phyloP scores from a whole-genome alignment of 1,139 yeast genomes.

The Candida gigantensis region DNA sequence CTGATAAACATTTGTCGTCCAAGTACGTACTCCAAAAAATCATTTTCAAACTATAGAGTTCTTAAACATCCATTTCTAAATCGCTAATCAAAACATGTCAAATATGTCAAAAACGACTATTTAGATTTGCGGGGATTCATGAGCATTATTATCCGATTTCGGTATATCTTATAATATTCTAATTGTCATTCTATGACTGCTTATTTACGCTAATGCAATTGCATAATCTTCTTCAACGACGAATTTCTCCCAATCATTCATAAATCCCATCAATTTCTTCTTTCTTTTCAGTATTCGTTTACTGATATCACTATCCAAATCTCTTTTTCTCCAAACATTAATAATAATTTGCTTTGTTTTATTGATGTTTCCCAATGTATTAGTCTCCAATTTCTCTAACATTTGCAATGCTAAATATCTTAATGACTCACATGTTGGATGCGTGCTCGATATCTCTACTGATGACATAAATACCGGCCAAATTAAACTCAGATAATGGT shows the following conservation, averaged over 20 bases:
- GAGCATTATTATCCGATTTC: too few species aligned
- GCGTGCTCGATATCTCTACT: slow-evolving; percentile 24
- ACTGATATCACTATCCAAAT: slow-evolving; percentile 20
- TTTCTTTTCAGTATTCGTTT: slow-evolving; percentile 10
- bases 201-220: slow-evolving; percentile 25
- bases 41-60: too few species aligned
- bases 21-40: too few species aligned
- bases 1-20: too few species aligned
- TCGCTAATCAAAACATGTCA: too few species aligned
- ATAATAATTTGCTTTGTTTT: slow-evolving; percentile 23
- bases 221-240: slow-evolving; percentile 28
- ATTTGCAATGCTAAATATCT: slow-evolving; percentile 26
- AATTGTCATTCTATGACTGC: neutral
- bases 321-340: slow-evolving; percentile 31
- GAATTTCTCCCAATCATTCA: slow-evolving; percentile 33
- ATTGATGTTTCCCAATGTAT: slow-evolving; percentile 30
- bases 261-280: slow-evolving; percentile 19
- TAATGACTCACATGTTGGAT: slow-evolving; percentile 25
- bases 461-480: slow-evolving; percentile 31
- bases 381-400: slow-evolving; percentile 24
- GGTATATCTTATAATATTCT: too few species aligned
- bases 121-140: too few species aligned
- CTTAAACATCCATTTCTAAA: too few species aligned
- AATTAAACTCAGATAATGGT: slow-evolving; percentile 27
- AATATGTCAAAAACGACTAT: too few species aligned